Percentiles rank a stretch among this genome's conserved stretches.
Conservation (phyloP, 2,329 filamentous ascomycete genomes). For the Colletotrichum kahawae region DNA sequence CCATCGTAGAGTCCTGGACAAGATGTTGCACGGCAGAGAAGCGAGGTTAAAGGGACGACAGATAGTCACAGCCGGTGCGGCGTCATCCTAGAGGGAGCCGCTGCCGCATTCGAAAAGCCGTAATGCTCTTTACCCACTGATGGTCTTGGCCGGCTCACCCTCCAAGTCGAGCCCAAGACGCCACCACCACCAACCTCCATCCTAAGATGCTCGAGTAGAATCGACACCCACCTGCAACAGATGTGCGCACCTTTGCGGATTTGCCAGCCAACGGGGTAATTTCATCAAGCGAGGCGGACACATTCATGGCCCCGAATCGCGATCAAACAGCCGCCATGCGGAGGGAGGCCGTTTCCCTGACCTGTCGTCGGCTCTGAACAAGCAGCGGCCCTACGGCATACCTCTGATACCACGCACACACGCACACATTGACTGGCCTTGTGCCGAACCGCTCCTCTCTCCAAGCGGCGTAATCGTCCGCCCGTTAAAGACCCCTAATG, state of each 20-base stretch:
- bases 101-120: background rate
- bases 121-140: background rate
- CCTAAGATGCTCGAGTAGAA: background rate
- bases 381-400: background rate
- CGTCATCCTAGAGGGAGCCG: background rate
- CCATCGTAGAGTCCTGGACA: background rate
- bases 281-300: slow-evolving; percentile 1
- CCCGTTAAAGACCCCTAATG: background rate
- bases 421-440: background rate
- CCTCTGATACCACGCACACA: background rate
- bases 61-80: background rate
- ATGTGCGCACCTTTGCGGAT: background rate
- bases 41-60: background rate
- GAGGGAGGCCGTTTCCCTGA: background rate
- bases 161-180: background rate
- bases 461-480: background rate
- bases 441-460: background rate
- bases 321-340: slow-evolving; percentile 15
- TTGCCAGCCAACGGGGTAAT: slow-evolving; percentile 17
- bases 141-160: background rate
- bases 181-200: background rate
- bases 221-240: background rate
- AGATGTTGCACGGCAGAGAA: background rate
- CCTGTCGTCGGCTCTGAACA: background rate
- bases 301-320: slow-evolving; percentile 5